phyloP scores from a whole-genome alignment of 441 rosid genomes.

The Capsella rubella region DNA sequence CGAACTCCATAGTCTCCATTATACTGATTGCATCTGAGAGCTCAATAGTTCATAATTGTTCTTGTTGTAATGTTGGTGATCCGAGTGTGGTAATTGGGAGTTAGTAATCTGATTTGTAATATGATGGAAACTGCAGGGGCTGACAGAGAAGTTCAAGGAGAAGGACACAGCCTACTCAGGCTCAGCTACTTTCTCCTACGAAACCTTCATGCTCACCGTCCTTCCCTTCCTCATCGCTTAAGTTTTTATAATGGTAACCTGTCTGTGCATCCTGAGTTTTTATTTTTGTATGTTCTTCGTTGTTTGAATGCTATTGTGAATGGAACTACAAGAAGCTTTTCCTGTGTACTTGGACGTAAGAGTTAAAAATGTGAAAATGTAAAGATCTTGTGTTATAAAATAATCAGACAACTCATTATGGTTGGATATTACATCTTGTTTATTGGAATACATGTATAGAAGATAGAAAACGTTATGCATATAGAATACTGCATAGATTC shows the following conservation, averaged over 20 bases:
- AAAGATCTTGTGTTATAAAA: slow-evolving; percentile 31
- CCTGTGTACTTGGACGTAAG: slow-evolving; percentile 7
- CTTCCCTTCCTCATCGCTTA: slow-evolving; percentile 85
- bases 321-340: slow-evolving; percentile 41
- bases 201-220: slow-evolving; percentile 81
- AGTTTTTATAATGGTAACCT: slow-evolving; percentile 15
- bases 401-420: slow-evolving; percentile 41
- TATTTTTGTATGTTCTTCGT: not conserved
- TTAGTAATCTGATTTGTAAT: slow-evolving; percentile 5
- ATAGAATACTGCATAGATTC: slow-evolving; percentile 8
- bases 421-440: slow-evolving; percentile 32
- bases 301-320: slow-evolving; percentile 27
- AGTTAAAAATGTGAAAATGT: slow-evolving; percentile 29
- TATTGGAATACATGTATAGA: not conserved
- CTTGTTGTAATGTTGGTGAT: slow-evolving; percentile 9
- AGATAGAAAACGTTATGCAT: not conserved
- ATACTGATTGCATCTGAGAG: slow-evolving; percentile 7
- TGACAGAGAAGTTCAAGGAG: slow-evolving; percentile 91
- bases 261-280: not conserved
- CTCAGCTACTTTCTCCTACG: slow-evolving; percentile 81
- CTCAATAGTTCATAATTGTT: not conserved
- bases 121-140: slow-evolving; percentile 57
- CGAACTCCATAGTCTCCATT: not conserved
- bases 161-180: slow-evolving; percentile 69
- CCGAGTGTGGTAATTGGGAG: not conserved